Conservation (phyloP, 305 asterid genomes). For the Salvia sclarea region DNA sequence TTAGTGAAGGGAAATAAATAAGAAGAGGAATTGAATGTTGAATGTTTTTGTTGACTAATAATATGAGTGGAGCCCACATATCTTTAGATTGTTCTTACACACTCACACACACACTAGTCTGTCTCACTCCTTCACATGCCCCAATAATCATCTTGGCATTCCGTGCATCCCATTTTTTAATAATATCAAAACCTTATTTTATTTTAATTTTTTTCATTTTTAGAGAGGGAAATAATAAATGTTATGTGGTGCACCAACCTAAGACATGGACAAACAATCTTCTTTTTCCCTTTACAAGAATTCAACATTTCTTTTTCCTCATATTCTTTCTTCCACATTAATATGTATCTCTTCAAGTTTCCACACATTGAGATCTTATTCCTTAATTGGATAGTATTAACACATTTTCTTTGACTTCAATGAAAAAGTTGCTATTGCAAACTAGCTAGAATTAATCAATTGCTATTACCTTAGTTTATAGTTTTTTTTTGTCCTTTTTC, state of each 20-base stretch:
- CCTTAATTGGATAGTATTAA: neutral
- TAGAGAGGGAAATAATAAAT: neutral
- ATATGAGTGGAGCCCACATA: constrained; percentile 31
- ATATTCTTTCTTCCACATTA: neutral
- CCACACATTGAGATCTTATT: neutral
- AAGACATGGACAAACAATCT: constrained; percentile 41
- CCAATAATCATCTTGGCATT: constrained; percentile 52
- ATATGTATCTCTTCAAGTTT: neutral
- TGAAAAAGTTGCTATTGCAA: neutral
- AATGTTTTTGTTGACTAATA: constrained; percentile 35
- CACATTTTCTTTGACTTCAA: neutral
- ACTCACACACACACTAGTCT: too few relatives aligned
- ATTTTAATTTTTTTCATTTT: neutral
- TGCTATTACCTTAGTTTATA: too few relatives aligned
- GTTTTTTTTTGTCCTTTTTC: too few relatives aligned
- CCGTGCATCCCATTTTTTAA: constrained; percentile 44
- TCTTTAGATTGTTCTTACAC: constrained; percentile 32
- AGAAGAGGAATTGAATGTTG: constrained; percentile 11
- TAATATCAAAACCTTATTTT: neutral
- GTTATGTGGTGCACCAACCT: constrained; percentile 36
- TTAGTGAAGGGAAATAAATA: neutral
- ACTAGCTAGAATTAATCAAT: neutral
- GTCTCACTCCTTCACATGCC: constrained; percentile 32
- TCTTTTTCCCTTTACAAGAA: constrained; percentile 29
- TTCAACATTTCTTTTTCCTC: constrained; percentile 21